A percentile compares a stretch with the other conserved stretches of the same genome.
Conservation (phyloP, 805 yeast genomes). For the Priceomyces carsonii region DNA sequence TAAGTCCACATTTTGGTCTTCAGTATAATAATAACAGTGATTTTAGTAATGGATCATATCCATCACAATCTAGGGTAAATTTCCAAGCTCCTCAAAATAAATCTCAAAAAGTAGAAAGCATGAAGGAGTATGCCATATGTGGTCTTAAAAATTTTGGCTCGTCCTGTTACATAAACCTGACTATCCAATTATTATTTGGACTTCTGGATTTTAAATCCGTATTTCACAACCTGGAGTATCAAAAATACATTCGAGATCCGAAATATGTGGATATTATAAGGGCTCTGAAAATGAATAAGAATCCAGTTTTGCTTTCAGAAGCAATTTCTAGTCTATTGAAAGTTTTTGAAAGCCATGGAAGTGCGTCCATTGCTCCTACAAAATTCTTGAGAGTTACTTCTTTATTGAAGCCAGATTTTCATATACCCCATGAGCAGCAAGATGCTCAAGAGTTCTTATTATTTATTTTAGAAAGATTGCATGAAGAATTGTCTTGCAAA, state of each 20-base stretch:
- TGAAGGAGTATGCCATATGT: slow-evolving; percentile 51
- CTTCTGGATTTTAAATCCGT: slow-evolving; percentile 49
- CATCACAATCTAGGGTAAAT: not conserved
- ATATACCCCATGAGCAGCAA: slow-evolving; percentile 75
- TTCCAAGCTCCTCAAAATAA: no score
- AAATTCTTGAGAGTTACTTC: slow-evolving; percentile 57
- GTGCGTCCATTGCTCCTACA: slow-evolving; percentile 63
- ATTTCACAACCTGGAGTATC: slow-evolving; percentile 47
- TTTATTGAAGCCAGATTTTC: slow-evolving; percentile 61
- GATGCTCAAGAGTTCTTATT: slow-evolving; percentile 78
- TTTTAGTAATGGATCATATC: slow-evolving; percentile 1
- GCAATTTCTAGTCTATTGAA: slow-evolving; percentile 56
- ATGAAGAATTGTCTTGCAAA: slow-evolving; percentile 56
- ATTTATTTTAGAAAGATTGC: slow-evolving; percentile 64
- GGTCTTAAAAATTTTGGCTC: slow-evolving; percentile 70
- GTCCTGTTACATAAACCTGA: slow-evolving; percentile 75
- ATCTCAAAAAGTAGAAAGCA: slow-evolving; percentile 17
- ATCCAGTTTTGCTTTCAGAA: slow-evolving; percentile 39
- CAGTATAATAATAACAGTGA: not conserved
- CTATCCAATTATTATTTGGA: slow-evolving; percentile 69
- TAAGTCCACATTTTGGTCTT: no score
- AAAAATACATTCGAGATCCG: slow-evolving; percentile 40
- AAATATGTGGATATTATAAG: slow-evolving; percentile 24
- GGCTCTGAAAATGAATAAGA: slow-evolving; percentile 13
- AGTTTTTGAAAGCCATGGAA: slow-evolving; percentile 59